These are phyloP conservation scores for Didymella pinodella DNA, from an alignment of 2,329 filamentous ascomycete species.

Conservation along the genomic window DNA sequence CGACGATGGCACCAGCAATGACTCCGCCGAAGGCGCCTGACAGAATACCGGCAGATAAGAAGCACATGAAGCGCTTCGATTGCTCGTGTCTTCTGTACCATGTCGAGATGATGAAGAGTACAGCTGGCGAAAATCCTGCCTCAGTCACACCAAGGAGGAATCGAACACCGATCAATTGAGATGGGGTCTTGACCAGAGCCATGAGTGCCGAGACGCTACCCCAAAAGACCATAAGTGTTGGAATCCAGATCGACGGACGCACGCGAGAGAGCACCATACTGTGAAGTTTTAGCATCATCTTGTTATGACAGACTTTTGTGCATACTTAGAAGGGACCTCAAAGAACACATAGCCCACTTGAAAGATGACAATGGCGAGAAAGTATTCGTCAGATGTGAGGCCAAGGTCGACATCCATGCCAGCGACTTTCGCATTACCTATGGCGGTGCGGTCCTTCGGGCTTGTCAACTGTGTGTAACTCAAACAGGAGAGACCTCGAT, in stretches of 20 bases:
- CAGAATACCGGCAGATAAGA: slow-evolving; percentile 33
- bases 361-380: slow-evolving; percentile 35
- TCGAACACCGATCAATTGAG: slow-evolving; percentile 33
- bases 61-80: slow-evolving; percentile 39
- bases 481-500: neutral
- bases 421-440: slow-evolving; percentile 55
- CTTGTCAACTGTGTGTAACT: neutral
- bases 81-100: slow-evolving; percentile 38
- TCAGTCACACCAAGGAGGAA: slow-evolving; percentile 39
- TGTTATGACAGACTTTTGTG: neutral
- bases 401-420: slow-evolving; percentile 34
- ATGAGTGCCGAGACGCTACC: slow-evolving; percentile 31
- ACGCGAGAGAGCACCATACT: slow-evolving; percentile 35
- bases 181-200: slow-evolving; percentile 29
- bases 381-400: slow-evolving; percentile 61
- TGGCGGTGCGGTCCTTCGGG: slow-evolving; percentile 35
- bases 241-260: slow-evolving; percentile 33
- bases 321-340: slow-evolving; percentile 36
- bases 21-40: slow-evolving; percentile 36
- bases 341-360: slow-evolving; percentile 36
- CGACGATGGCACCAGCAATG: slow-evolving; percentile 32
- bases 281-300: neutral
- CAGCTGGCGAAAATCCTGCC: slow-evolving; percentile 35
- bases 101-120: slow-evolving; percentile 37
- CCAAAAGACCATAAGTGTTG: slow-evolving; percentile 33